phyloP scores from a whole-genome alignment of 805 yeast genomes.

The Candida piceae region DNA sequence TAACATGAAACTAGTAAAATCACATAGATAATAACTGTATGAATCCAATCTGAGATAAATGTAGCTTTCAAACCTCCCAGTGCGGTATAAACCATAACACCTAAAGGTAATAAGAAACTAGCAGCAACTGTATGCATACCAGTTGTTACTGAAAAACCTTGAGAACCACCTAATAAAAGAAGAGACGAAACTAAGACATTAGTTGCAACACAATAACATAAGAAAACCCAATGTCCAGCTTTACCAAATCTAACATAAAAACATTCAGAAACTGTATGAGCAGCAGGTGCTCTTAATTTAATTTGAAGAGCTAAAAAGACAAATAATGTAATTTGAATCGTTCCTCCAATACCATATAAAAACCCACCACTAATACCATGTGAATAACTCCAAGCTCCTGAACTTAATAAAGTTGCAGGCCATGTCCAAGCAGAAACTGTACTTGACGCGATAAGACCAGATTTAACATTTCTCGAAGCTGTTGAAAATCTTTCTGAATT shows the following conservation, averaged over 20 bases:
- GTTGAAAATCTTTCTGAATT: slow-evolving; percentile 38
- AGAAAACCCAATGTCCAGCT: slow-evolving; percentile 31
- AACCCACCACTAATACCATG: slow-evolving; percentile 40
- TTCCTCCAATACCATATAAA: slow-evolving; percentile 34
- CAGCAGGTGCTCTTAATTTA: slow-evolving; percentile 37
- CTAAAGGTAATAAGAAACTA: slow-evolving; percentile 39
- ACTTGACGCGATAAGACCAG: slow-evolving; percentile 40
- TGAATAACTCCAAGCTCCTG: slow-evolving; percentile 36
- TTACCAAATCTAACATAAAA: slow-evolving; percentile 35
- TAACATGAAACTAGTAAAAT: slow-evolving; percentile 30
- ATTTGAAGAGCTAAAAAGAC: slow-evolving; percentile 35
- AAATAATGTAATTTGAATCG: slow-evolving; percentile 34
- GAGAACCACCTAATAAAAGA: slow-evolving; percentile 40
- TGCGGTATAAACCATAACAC: slow-evolving; percentile 43
- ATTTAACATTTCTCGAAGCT: slow-evolving; percentile 35
- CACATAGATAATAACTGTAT: slow-evolving; percentile 34
- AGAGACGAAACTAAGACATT: slow-evolving; percentile 33
- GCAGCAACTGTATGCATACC: slow-evolving; percentile 46
- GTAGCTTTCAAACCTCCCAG: slow-evolving; percentile 53
- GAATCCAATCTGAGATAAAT: slow-evolving; percentile 48
- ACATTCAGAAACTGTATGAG: slow-evolving; percentile 40
- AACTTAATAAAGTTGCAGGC: slow-evolving; percentile 36
- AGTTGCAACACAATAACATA: slow-evolving; percentile 33
- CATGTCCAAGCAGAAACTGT: slow-evolving; percentile 46
- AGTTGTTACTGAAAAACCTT: slow-evolving; percentile 35